phyloP scores from a whole-genome alignment of 2,329 filamentous ascomycete species.

The Escovopsis sp. region DNA sequence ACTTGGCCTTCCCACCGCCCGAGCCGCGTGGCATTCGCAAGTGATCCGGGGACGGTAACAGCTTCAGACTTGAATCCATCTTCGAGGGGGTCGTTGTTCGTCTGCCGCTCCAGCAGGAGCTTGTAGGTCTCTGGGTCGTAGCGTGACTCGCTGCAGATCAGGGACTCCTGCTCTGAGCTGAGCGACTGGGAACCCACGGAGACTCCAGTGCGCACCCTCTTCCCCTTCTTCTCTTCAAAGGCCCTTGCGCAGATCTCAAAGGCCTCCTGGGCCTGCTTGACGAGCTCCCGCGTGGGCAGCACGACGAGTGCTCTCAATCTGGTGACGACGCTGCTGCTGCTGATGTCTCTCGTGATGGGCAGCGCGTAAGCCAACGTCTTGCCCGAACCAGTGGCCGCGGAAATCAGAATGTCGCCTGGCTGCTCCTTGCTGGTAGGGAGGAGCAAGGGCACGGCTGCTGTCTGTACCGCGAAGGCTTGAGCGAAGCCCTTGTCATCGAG shows the following conservation, averaged over 20 bases:
- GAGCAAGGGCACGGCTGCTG: slow-evolving; percentile 57
- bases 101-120: slow-evolving; percentile 13
- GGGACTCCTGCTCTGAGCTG: slow-evolving; percentile 40
- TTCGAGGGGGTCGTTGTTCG: slow-evolving; percentile 7
- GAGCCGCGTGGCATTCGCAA: slow-evolving; percentile 16
- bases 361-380: slow-evolving; percentile 89
- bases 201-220: slow-evolving; percentile 62
- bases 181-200: slow-evolving; percentile 72
- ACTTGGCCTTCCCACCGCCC: slow-evolving; percentile 35
- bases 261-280: slow-evolving; percentile 68
- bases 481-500: slow-evolving; percentile 44
- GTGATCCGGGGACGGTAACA: slow-evolving; percentile 4
- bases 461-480: slow-evolving; percentile 30
- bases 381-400: slow-evolving; percentile 86
- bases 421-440: slow-evolving; percentile 47
- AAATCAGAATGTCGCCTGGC: slow-evolving; percentile 71
- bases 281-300: slow-evolving; percentile 80
- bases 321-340: slow-evolving; percentile 47
- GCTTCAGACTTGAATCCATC: slow-evolving; percentile 2
- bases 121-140: slow-evolving; percentile 50
- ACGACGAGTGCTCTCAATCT: slow-evolving; percentile 68
- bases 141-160: slow-evolving; percentile 31
- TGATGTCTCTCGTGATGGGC: slow-evolving; percentile 67
- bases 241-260: slow-evolving; percentile 59
- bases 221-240: slow-evolving; percentile 39